These are phyloP conservation scores for Thelonectria olida DNA, from an alignment of 2,329 filamentous ascomycete genomes.

Conservation along the genomic window DNA sequence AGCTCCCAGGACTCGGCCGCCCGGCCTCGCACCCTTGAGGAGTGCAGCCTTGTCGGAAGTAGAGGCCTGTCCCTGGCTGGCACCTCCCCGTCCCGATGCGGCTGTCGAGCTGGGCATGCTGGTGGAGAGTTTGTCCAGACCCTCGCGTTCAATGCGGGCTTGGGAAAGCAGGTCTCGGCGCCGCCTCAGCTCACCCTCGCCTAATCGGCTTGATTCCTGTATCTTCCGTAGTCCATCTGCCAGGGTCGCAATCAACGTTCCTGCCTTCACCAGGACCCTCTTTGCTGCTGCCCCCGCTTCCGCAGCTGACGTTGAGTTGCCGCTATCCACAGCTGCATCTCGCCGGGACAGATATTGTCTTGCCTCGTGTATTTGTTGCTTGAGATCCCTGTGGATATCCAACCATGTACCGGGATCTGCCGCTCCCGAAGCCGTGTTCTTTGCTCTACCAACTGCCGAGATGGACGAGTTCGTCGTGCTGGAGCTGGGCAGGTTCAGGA, in stretches of 20 bases:
- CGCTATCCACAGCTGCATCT: constrained; percentile 60
- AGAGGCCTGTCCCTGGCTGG: constrained; percentile 59
- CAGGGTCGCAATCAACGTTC: constrained; percentile 69
- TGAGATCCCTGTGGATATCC: constrained; percentile 79
- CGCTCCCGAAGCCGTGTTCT: constrained; percentile 51
- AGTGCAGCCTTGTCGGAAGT: constrained; percentile 61
- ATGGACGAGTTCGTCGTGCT: constrained; percentile 59
- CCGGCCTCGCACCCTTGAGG: constrained; percentile 49
- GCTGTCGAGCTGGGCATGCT: constrained; percentile 51
- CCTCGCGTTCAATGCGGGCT: constrained; percentile 78
- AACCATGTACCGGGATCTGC: constrained; percentile 77
- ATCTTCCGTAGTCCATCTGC: constrained; percentile 71
- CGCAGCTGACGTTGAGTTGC: constrained; percentile 54
- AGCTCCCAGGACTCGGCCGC: constrained; percentile 76
- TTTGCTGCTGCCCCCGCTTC: constrained; percentile 81
- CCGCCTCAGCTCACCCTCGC: constrained; percentile 78
- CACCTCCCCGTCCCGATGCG: constrained; percentile 48
- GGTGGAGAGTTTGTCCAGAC: constrained; percentile 76
- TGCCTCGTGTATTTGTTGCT: constrained; percentile 69
- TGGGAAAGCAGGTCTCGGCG: constrained; percentile 75
- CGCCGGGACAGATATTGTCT: constrained; percentile 74
- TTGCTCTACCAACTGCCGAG: constrained; percentile 55
- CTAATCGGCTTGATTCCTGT: constrained; percentile 64
- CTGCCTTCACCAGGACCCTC: constrained; percentile 74
- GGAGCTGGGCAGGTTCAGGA: constrained; percentile 73